Evolutionary conservation across 2,329 filamentous ascomycete genomes (phyloP), one percentile per base, ranked within the genome.

Genomic region (Colletotrichum gigasporum): DNA sequence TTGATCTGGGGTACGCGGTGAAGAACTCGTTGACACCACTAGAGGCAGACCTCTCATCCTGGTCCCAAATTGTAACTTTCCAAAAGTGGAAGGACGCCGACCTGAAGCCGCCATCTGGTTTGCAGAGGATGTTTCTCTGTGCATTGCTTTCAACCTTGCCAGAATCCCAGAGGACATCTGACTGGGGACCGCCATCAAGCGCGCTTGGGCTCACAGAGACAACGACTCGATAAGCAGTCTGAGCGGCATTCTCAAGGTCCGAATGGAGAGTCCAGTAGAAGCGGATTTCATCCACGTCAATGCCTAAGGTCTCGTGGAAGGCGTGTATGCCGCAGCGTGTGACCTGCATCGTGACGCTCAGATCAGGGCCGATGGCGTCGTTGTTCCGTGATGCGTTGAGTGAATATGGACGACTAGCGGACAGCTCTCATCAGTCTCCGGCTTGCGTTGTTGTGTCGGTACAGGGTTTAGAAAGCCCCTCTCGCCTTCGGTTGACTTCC

Each of bases 241-340:
- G 76, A 1, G 32, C 16, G 3, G 70, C 69, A 66, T 75, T 66
- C 55, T 76, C 73, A 20, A 71, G 62, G 3, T 71, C 64, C 9
- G 72, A 71, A 8, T 73, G 53, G 2, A 79, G 66, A 5, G 69
- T 69, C 76, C 76, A 79, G 56, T 70, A 76, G 55, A 79, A 71
- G 28, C 74, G 73, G 11, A 79, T 68, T 42, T 75, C 70, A 44
- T 79, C 75, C 4, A 73, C 70, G 56, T 80, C 78, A 55, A 80
- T 77, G 4, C 78, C 77, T 7, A 79, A 65, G 2, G 72, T 70
- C 67, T 80, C 77, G 39, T 75, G 71, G 53, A 77, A 80, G 53
- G 73, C 75, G 53, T 80, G 76, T 16, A 80, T 78, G 20, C 77
- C 77, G 57, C 75, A 78, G 14, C 68, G 67, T 18, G 66, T 67